phyloP scores from a whole-genome alignment of 495 filamentous ascomycete genomes.

The Gamarada debralockiae region DNA sequence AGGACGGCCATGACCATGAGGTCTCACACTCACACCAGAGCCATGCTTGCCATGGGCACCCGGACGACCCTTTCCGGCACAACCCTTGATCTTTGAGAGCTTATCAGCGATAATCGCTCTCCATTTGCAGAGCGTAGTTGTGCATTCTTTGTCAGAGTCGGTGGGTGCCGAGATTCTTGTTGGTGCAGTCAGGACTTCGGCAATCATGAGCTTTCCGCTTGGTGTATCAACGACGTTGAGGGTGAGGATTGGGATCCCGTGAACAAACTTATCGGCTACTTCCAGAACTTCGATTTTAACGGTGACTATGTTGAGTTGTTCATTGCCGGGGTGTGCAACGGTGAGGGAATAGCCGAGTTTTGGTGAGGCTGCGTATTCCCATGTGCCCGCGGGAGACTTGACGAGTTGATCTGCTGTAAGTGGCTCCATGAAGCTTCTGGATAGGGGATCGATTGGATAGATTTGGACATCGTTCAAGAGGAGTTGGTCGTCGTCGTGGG shows the following conservation, averaged over 20 bases:
- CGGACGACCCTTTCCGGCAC: constrained; percentile 19
- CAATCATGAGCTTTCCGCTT: constrained; percentile 39
- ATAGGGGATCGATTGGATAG: constrained; percentile 17
- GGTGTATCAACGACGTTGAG: constrained; percentile 40
- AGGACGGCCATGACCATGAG: constrained; percentile 7
- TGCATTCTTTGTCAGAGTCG: constrained; percentile 35
- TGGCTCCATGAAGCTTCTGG: constrained; percentile 8
- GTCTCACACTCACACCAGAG: background rate
- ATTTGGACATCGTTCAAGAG: constrained; percentile 21
- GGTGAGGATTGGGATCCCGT: constrained; percentile 42
- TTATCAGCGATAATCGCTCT: constrained; percentile 36
- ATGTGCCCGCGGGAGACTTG: constrained; percentile 5
- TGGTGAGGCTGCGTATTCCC: constrained; percentile 8
- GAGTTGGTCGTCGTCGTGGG: constrained; percentile 19
- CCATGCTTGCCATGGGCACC: background rate
- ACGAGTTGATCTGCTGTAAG: constrained; percentile 18
- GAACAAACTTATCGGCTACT: constrained; percentile 39
- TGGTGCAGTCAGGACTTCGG: constrained; percentile 24
- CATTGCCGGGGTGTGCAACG: constrained; percentile 16
- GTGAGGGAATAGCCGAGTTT: constrained; percentile 15
- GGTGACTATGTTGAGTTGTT: constrained; percentile 34
- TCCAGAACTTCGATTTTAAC: constrained; percentile 47
- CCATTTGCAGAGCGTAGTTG: constrained; percentile 42
- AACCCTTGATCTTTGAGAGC: constrained; percentile 30
- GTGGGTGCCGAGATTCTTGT: constrained; percentile 7